Conservation (phyloP, 139 green algal species). For the Chlorella sp. region DNA sequence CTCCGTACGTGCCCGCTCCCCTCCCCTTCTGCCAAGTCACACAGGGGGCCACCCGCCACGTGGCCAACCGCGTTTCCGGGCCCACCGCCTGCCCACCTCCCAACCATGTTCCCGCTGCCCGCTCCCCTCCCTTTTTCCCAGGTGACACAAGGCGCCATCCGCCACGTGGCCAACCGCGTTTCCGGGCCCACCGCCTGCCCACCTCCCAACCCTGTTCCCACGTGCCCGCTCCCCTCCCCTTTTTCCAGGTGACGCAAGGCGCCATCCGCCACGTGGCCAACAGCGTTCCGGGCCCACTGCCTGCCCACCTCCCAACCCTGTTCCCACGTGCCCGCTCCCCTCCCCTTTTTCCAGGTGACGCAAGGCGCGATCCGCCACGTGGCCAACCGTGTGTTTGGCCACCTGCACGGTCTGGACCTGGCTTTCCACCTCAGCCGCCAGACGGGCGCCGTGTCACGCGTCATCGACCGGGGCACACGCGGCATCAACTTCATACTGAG, state of each 20-base stretch:
- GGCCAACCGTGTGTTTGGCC: conserved; percentile 81
- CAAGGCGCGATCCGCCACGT: conserved; percentile 80
- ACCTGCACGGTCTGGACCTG: conserved; percentile 92
- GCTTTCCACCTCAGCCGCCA: conserved; percentile 89
- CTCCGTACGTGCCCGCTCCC: not conserved
- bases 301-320: too few species aligned
- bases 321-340: not conserved
- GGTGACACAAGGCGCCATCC: conserved; percentile 83
- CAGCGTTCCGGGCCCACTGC: conserved; percentile 89
- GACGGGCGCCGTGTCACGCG: conserved; percentile 65
- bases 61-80: conserved; percentile 81
- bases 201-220: too few species aligned
- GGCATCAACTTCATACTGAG: conserved; percentile 96
- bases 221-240: not conserved
- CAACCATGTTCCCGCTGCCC: too few species aligned
- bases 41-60: conserved; percentile 77
- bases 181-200: conserved; percentile 71
- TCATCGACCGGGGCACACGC: conserved; percentile 92
- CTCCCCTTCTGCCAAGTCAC: conserved; percentile 53
- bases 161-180: conserved; percentile 71
- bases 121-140: conserved; percentile 10
- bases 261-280: conserved; percentile 77
- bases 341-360: conserved; percentile 54
- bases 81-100: not conserved
- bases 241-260: conserved; percentile 68